Evolutionary conservation across 805 yeast species (phyloP), one percentile per base, ranked within the genome.

Genomic region (Torulaspora delbrueckii): DNA sequence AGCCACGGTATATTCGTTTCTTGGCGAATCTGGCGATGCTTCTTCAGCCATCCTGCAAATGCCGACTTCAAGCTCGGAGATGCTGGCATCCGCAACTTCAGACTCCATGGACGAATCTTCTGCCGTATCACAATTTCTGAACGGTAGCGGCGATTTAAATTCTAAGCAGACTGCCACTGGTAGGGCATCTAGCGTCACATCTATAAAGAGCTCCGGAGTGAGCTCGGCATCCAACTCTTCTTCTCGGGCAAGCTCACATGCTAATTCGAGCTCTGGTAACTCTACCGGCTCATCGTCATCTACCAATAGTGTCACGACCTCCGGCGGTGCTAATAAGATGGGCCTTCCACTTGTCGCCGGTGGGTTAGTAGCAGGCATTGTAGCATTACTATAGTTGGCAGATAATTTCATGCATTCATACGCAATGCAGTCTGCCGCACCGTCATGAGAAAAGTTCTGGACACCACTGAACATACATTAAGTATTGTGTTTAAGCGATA

Each of bases 41-140:
- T 34, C 45, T 8, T 39, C 52, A 12, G 41, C 37, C 27, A 39
- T 48, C 9, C 24, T 48, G 40, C 45, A 48, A 25, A 39, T 48
- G 43, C 45, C 49, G 23, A 45, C 48, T 16, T 32, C 45, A n/a
- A 42, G 43, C 28, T 14, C 42, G 0, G 25, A 23, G 9, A 8
- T 25, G 10, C 14, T 31, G 5, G 33, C 44, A 18, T 28, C 42
- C 22, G 8, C 43, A 10, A 35, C 47, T 18, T 42, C 52, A 1
- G 47, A 43, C 12, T 36, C 50, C 13, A 18, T 38, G 23, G 43
- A 46, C 22, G 50, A 45, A 26, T 46, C 50, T 2, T 49, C 53
- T 9, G 50, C 47, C 4, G 34, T 49, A 27, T 49, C 53, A n/a
- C 50, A 49, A 34, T 41, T 49, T 14, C 23, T 49, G 28, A 44